These are phyloP conservation scores for Wilcoxina mikolae DNA, from an alignment of 495 filamentous ascomycete genomes.

Conservation along the genomic window DNA sequence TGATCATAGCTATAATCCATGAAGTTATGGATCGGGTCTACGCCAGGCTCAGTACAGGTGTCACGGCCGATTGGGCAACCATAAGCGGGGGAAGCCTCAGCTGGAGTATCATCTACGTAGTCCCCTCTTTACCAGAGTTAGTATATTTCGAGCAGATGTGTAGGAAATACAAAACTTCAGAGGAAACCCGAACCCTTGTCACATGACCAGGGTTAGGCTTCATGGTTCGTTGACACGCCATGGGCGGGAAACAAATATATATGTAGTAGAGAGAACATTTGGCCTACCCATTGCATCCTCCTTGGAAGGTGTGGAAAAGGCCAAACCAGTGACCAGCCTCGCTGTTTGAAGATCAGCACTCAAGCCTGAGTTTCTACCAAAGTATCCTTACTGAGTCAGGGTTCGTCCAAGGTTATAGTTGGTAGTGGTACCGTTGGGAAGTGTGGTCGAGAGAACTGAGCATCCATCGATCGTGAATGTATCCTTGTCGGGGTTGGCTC, in stretches of 20 bases:
- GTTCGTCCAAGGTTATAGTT: slow-evolving; percentile 47
- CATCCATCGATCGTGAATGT: slow-evolving; percentile 44
- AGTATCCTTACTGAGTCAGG: slow-evolving; percentile 49
- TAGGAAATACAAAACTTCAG: too few species aligned
- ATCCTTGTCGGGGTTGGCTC: slow-evolving; percentile 17
- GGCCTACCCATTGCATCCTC: slow-evolving; percentile 35
- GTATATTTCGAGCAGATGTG: too few species aligned
- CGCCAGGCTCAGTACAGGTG: slow-evolving; percentile 33
- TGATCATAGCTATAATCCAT: slow-evolving; percentile 49
- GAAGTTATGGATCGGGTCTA: slow-evolving; percentile 49
- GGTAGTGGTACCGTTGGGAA: slow-evolving; percentile 38
- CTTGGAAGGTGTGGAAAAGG: slow-evolving; percentile 53
- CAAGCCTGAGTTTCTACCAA: too few species aligned
- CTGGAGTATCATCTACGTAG: slow-evolving; percentile 43
- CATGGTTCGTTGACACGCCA: neutral
- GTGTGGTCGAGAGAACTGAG: slow-evolving; percentile 38
- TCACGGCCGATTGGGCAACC: slow-evolving; percentile 45
- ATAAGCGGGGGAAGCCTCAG: slow-evolving; percentile 37
- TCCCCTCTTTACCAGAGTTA: slow-evolving; percentile 32
- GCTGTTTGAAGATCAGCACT: too few species aligned
- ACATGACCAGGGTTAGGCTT: too few species aligned
- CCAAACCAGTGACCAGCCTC: slow-evolving; percentile 30
- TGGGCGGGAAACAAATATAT: neutral
- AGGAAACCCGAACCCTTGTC: too few species aligned
- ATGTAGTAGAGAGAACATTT: too few species aligned